Evolutionary conservation across 2,329 filamentous ascomycete genomes (phyloP).

Genomic region (Colletotrichum sansevieriae): DNA sequence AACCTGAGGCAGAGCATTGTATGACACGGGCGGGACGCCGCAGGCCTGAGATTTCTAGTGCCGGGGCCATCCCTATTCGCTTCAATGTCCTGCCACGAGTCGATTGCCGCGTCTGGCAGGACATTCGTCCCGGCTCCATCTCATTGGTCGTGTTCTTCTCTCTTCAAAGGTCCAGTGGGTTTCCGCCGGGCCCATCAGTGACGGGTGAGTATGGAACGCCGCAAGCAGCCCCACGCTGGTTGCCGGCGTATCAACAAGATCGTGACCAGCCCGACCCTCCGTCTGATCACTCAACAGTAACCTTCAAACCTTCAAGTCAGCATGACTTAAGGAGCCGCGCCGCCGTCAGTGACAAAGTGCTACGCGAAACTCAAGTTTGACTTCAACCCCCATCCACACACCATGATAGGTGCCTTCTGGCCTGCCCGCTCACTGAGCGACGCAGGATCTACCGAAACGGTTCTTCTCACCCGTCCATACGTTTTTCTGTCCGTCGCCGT

Average conservation of each 20-base stretch:
- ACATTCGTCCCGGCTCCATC: conserved; percentile 24
- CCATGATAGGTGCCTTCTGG: conserved; percentile 16
- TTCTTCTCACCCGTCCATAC: neutral
- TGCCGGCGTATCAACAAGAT: neutral
- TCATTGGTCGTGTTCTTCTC: neutral
- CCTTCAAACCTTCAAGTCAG: neutral
- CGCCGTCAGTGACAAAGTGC: neutral
- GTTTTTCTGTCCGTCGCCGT: neutral
- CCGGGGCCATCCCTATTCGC: conserved; percentile 30
- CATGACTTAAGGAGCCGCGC: conserved; percentile 2
- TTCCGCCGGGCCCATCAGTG: too few relatives aligned
- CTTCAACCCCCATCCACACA: neutral
- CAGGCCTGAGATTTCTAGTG: neutral
- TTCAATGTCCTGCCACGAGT: conserved; percentile 17
- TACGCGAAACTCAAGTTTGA: neutral
- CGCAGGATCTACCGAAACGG: neutral
- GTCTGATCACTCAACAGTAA: neutral
- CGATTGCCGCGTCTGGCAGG: conserved; percentile 33
- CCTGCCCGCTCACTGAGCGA: conserved; percentile 5
- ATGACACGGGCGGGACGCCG: neutral
- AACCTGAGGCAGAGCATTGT: neutral
- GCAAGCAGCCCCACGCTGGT: neutral
- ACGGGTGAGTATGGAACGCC: neutral
- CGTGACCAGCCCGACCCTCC: conserved; percentile 7
- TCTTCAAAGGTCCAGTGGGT: neutral